Evolutionary conservation across 176 grass and related monocot species (phyloP).

Genomic region (Zizania latifolia): DNA sequence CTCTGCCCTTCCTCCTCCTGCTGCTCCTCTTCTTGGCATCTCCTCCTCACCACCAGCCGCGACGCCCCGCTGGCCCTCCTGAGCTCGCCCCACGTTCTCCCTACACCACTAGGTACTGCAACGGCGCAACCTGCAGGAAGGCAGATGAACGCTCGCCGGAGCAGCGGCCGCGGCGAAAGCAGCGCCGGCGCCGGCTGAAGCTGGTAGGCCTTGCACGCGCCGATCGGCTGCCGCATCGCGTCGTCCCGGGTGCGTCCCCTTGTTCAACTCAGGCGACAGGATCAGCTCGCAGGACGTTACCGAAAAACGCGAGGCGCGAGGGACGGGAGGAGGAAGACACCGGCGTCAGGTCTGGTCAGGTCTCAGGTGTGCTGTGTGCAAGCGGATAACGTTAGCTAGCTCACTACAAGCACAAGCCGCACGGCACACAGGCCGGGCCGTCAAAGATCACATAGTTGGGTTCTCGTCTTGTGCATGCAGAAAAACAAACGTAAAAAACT

Average conservation of each 20-base stretch:
- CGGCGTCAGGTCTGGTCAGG: no score
- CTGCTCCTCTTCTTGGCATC: conserved; percentile 19
- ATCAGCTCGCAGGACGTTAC: no score
- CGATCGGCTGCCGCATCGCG: conserved; percentile 5
- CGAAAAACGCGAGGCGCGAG: not conserved
- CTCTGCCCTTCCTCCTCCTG: conserved; percentile 3
- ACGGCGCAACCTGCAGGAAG: not conserved
- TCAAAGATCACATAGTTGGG: no score
- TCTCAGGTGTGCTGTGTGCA: no score
- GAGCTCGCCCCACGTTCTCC: not conserved
- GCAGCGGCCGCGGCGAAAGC: not conserved
- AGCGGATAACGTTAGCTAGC: conserved; percentile 28
- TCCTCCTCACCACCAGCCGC: conserved; percentile 2
- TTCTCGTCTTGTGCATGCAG: no score
- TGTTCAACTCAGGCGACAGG: not conserved
- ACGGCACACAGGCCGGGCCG: no score
- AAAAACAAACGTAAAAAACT: no score
- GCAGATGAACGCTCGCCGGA: not conserved
- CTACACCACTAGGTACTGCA: no score
- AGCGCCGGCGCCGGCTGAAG: not conserved
- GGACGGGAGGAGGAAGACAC: no score
- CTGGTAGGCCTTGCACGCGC: conserved; percentile 7
- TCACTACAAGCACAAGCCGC: no score
- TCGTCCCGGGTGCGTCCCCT: not conserved
- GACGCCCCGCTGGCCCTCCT: not conserved